Percentiles rank a stretch among this genome's conserved stretches.
phyloP scores from a whole-genome alignment of 2,329 filamentous ascomycete species.

The Bipolaris oryzae region DNA sequence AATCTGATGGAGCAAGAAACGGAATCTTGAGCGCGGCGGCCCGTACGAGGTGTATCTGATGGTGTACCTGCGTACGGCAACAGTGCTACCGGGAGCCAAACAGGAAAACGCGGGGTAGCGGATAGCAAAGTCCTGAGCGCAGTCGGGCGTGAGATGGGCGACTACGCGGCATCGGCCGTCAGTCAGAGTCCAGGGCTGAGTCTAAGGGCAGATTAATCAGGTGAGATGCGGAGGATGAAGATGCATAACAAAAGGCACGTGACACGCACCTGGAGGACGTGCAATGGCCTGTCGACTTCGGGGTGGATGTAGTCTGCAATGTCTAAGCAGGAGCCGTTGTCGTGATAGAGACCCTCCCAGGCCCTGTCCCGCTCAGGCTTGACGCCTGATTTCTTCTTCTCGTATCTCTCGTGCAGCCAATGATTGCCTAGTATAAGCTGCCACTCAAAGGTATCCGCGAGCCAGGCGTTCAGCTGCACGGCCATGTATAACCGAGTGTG shows the following conservation, averaged over 20 bases:
- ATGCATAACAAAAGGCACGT: neutral
- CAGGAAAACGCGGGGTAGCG: constrained; percentile 5
- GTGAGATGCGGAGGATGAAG: neutral
- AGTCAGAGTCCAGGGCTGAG: constrained; percentile 31
- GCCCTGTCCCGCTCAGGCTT: constrained; percentile 14
- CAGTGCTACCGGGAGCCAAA: constrained; percentile 6
- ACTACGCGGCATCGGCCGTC: constrained; percentile 34
- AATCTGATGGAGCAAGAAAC: constrained; percentile 29
- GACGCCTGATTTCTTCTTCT: constrained; percentile 9
- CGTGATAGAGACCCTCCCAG: constrained; percentile 38
- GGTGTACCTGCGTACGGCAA: constrained; percentile 32
- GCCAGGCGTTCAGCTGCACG: constrained; percentile 27
- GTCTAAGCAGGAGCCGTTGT: constrained; percentile 45
- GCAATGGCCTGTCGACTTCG: constrained; percentile 20
- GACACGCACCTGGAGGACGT: constrained; percentile 33
- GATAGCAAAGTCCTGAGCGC: constrained; percentile 14
- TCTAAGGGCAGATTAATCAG: constrained; percentile 16
- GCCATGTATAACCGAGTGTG: constrained; percentile 17
- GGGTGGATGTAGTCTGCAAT: constrained; percentile 24
- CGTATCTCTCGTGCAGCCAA: constrained; percentile 30
- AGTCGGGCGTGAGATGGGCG: constrained; percentile 22
- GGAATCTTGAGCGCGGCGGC: constrained; percentile 25
- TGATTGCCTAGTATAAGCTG: constrained; percentile 30
- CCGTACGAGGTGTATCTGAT: constrained; percentile 38
- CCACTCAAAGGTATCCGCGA: constrained; percentile 27